Base-by-base conservation (phyloP, 1,284 basidiomycete species). In the Ustilago bromivora region DNA sequence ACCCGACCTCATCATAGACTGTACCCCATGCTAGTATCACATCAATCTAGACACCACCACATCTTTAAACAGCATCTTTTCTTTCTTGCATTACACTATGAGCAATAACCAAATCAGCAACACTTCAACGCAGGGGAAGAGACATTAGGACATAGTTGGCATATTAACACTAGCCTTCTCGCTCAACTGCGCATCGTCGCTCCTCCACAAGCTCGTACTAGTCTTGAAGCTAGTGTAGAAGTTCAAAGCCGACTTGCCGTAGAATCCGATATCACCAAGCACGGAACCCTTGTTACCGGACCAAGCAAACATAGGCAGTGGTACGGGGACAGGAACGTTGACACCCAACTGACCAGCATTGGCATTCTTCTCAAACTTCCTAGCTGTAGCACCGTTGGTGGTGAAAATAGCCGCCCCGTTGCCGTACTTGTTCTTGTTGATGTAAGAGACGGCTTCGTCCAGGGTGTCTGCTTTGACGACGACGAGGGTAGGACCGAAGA, bases 351-450 rank as follows among this genome's bases (percentile, higher is more conserved):
- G 95, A 49, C 96, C 96, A 58, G 94, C 92, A 76, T 98, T 93
- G 70, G 96, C 92, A 68, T 92, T 90, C 53, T 89, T 90, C 88
- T 99, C 96, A 78, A 97, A 99, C 87, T 93, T 94, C 71, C 96
- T 91, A 23, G 95, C 96, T 8, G 95, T 95, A 36, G 96, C 93
- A n/a, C 96, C 96, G 56, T 93, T 94, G 87, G 96, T 94, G 36
- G 96, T 99, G 87, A 98, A 98, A 85, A 98, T 95, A 28, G 95
- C 93, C n/a, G 95, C 91, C 35, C 96, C 96, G 85, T 98, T 98
- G 3, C 96, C 89, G 57, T 78, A 80, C 55, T 74, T 70, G 76
- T 79, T 76, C 61, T 69, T 71, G 65, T 82, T 78, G 66, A 82
- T 81, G 69, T 77, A 74, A 28, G 74, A 62, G 71, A 98, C 90